These are phyloP conservation scores for Hyaloscypha variabilis DNA, from an alignment of 495 filamentous ascomycete genomes.

Conservation along the genomic window DNA sequence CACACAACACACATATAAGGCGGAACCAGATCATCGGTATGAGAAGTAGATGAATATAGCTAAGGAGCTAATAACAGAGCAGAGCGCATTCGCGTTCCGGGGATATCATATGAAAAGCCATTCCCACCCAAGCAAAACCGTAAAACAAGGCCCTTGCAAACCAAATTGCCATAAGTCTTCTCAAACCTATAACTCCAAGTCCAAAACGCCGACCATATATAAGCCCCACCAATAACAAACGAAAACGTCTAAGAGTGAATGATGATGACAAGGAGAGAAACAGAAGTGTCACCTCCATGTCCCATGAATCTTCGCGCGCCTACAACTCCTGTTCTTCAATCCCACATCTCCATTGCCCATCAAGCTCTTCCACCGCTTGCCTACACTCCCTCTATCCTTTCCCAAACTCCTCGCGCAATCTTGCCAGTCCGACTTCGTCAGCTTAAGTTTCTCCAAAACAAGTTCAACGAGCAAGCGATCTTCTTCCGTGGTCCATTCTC, in stretches of 20 bases:
- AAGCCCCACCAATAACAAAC: neutral
- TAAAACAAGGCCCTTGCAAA: neutral
- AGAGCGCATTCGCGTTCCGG: neutral
- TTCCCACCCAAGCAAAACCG: neutral
- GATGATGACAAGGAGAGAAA: neutral
- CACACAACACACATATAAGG: neutral
- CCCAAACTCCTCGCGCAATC: conserved; percentile 73
- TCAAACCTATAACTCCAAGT: neutral
- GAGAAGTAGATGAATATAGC: neutral
- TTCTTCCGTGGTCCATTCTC: conserved; percentile 65
- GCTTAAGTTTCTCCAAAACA: conserved; percentile 73
- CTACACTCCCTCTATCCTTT: conserved; percentile 67
- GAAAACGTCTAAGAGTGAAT: neutral
- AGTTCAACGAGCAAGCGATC: conserved; percentile 73
- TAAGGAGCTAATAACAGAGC: conserved; percentile 1
- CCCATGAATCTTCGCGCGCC: conserved; percentile 50
- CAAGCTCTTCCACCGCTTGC: conserved; percentile 68
- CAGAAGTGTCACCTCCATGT: conserved; percentile 48
- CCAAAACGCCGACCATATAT: neutral
- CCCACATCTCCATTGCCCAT: conserved; percentile 64
- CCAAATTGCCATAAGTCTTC: neutral
- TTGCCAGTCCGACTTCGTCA: conserved; percentile 75
- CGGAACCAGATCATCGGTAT: neutral
- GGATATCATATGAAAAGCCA: conserved; percentile 13
- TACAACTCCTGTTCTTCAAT: conserved; percentile 48